Evolutionary conservation across 768 basidiomycete species (phyloP).

Genomic region (Phlegmacium glaucopus): DNA sequence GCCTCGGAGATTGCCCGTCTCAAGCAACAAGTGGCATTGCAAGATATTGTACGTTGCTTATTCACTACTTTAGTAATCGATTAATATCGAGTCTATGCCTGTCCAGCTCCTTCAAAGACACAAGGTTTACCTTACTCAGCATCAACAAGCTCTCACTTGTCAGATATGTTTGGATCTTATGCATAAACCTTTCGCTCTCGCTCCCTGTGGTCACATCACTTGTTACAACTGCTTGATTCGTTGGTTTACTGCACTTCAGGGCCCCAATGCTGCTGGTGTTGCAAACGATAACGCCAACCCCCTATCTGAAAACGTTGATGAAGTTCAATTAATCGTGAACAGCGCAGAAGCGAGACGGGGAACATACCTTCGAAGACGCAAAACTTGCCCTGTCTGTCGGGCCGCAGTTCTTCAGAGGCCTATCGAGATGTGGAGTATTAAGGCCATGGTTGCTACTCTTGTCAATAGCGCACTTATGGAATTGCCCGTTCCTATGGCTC

Average conservation of each 20-base stretch:
- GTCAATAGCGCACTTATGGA: constrained; percentile 52
- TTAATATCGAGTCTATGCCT: constrained; percentile 1
- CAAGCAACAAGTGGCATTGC: constrained; percentile 39
- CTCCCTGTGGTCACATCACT: constrained; percentile 73
- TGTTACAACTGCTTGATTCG: constrained; percentile 70
- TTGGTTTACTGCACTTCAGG: constrained; percentile 61
- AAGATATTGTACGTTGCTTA: constrained; percentile 32
- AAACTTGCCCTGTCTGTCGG: constrained; percentile 79
- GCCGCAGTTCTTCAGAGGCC: constrained; percentile 55
- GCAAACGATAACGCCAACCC: constrained; percentile 34
- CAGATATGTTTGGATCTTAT: constrained; percentile 78
- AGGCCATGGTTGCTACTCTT: constrained; percentile 54
- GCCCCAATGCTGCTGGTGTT: constrained; percentile 23
- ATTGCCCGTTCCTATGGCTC: constrained; percentile 17
- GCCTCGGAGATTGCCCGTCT: constrained; percentile 34
- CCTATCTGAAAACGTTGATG: constrained; percentile 2
- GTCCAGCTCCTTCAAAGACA: constrained; percentile 49
- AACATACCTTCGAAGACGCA: constrained; percentile 49
- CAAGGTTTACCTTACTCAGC: constrained; percentile 45
- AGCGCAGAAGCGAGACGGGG: constrained; percentile 41
- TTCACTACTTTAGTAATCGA: not conserved
- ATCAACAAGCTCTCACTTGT: constrained; percentile 67
- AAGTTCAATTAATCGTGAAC: constrained; percentile 17
- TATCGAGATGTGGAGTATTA: constrained; percentile 69
- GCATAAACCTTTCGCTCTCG: constrained; percentile 68